Conservation (phyloP, 2,329 filamentous ascomycete species). For the Stagonosporopsis rhizophila region DNA sequence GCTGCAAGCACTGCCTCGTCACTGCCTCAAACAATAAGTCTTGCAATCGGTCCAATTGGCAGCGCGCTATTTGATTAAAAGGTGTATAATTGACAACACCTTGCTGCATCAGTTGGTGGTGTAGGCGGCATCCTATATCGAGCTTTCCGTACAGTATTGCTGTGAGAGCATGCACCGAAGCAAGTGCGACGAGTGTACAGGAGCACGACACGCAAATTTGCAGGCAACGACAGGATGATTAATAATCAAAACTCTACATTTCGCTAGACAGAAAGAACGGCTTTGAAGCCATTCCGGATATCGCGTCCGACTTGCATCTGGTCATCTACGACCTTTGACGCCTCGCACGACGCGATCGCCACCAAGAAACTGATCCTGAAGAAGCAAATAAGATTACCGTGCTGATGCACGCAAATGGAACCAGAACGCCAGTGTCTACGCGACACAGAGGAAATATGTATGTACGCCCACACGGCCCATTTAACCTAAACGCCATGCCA, state of each 20-base stretch:
- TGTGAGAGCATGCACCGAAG: no score
- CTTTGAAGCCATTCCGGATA: not conserved
- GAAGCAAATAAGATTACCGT: constrained; percentile 10
- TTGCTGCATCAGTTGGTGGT: no score
- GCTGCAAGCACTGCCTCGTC: no score
- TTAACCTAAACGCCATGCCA: constrained; percentile 24
- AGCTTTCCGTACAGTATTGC: no score
- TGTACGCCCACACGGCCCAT: constrained; percentile 26
- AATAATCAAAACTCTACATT: not conserved
- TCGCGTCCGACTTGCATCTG: not conserved
- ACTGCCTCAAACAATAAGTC: no score
- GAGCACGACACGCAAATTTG: no score
- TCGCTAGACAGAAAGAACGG: not conserved
- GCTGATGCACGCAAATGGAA: constrained; percentile 9
- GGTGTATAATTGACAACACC: no score
- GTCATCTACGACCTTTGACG: not conserved
- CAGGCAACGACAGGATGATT: no score
- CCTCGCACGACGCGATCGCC: not conserved
- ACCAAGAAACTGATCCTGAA: not conserved
- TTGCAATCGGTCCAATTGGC: no score
- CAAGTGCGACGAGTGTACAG: no score
- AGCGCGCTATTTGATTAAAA: no score
- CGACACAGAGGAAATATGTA: constrained; percentile 19
- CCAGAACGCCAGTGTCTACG: constrained; percentile 22
- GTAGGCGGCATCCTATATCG: no score